phyloP scores from a whole-genome alignment of 805 yeast genomes.

The Candida silvicultrix region DNA sequence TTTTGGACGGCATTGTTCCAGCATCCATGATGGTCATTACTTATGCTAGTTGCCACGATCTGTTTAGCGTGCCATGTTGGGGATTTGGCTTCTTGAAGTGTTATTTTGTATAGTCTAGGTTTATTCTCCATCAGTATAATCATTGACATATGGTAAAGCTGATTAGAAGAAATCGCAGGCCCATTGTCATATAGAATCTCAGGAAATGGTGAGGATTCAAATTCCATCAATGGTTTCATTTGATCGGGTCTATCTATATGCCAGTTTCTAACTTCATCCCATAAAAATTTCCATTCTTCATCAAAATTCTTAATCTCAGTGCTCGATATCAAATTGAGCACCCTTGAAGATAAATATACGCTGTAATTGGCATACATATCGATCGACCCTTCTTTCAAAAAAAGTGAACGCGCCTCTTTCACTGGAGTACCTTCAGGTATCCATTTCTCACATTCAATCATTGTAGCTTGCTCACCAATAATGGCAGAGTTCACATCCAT shows the following conservation, averaged over 20 bases:
- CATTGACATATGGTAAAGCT: conserved; percentile 32
- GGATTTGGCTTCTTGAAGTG: conserved; percentile 11
- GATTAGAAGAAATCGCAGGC: conserved; percentile 31
- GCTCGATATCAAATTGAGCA: conserved; percentile 26
- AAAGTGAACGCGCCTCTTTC: conserved; percentile 20
- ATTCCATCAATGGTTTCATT: conserved; percentile 28
- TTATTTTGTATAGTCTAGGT: conserved; percentile 29
- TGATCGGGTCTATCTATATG: conserved; percentile 27
- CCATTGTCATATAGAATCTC: conserved; percentile 29
- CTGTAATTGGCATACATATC: conserved; percentile 36
- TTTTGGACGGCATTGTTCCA: conserved; percentile 20
- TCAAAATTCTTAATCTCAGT: conserved; percentile 25
- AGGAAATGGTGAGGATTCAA: conserved; percentile 30
- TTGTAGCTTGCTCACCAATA: conserved; percentile 31
- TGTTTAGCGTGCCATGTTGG: conserved; percentile 22
- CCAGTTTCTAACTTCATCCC: conserved; percentile 36
- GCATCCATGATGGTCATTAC: conserved; percentile 19
- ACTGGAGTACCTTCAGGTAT: conserved; percentile 22
- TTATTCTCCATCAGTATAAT: conserved; percentile 33
- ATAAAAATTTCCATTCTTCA: conserved; percentile 31
- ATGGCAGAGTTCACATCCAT: conserved; percentile 33
- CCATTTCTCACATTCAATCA: conserved; percentile 30
- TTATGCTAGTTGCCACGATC: conserved; percentile 14
- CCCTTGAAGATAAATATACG: conserved; percentile 32
- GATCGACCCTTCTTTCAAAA: conserved; percentile 18